Base-by-base conservation (phyloP, 140 eudicot species). In the Flaveria floridana region DNA sequence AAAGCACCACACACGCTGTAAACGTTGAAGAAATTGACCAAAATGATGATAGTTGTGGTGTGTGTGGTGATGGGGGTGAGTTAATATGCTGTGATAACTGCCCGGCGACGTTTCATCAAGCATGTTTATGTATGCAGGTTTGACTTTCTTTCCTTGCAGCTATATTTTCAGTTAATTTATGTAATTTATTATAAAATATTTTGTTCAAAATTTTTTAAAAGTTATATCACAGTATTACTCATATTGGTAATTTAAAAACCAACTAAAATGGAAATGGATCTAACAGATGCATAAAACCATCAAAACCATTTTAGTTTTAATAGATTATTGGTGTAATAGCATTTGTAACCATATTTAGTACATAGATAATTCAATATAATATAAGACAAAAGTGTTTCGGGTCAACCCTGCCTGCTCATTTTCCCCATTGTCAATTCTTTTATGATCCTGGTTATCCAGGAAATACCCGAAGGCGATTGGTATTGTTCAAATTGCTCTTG, bases 21-120 rank as follows among this genome's bases (percentile, higher is more conserved):
- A 81, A 41, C 9, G 77, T 79, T 53, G 88, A 90, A 51, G 92
- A 85, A 12, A 16, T 76, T 1, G 99, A 94, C 79, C 85, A 84
- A 74, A 94, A 94, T 61, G 99, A 94, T 78, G 99, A 94, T 75
- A 88, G 92, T 51, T 94, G 99, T 81, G 99, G 99, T 14, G 78
- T 85, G 50, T 94, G 99, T 84, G 99, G 99, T 48, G 97, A 87
- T 73, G 99, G 90, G 10, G 99, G 99, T 13, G 96, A 90, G 84
- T 69, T 94, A 74, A 82, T 94, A 37, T 94, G 99, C 75, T 94
- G 99, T 76, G 99, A 94, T 82, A 86, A 81, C 76, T 94, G 99
- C 69, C 99, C 99, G 50, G 87, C 99, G 26, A 89, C 99, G 8
- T 94, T 83, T 78, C 99, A 94, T 84, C 94, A 77, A 78, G 83